These are phyloP conservation scores for Neospermospora avenae DNA, from an alignment of 2,329 filamentous ascomycete species.

Conservation along the genomic window DNA sequence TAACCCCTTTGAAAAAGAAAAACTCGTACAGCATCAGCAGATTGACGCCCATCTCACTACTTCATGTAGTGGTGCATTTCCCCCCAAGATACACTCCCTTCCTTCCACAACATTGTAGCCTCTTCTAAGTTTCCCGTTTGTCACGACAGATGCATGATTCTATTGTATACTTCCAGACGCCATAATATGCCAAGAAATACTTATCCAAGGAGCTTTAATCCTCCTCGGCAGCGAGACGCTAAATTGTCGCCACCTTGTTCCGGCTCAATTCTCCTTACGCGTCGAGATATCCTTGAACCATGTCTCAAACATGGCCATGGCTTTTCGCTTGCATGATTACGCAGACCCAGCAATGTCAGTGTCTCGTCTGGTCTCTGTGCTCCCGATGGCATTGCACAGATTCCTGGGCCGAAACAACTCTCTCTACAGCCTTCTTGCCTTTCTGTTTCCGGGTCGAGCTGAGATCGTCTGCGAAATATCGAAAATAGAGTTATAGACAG, in stretches of 20 bases:
- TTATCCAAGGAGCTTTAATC: not conserved
- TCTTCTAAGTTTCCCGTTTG: not conserved
- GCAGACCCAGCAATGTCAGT: not conserved
- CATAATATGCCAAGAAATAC: not conserved
- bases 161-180: not conserved
- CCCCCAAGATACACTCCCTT: slow-evolving; percentile 10
- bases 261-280: not conserved
- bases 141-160: not conserved
- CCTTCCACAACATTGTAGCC: not conserved
- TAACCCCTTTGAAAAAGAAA: not conserved
- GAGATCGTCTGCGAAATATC: not conserved
- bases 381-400: not conserved
- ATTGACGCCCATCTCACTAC: slow-evolving; percentile 12
- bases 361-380: not conserved
- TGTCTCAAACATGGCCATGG: slow-evolving; percentile 2
- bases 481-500: slow-evolving; percentile 3
- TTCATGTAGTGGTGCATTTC: slow-evolving; percentile 12
- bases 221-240: not conserved
- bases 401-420: not conserved
- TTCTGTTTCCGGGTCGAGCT: not conserved
- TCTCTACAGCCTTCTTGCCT: not conserved
- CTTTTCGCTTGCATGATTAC: slow-evolving; percentile 2
- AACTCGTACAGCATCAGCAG: not conserved
- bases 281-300: not conserved
- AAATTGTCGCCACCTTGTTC: not conserved